Evolutionary conservation across 495 filamentous ascomycete genomes (phyloP), one percentile per base, ranked within the genome.

Genomic region (Aspergillus kassunensis): DNA sequence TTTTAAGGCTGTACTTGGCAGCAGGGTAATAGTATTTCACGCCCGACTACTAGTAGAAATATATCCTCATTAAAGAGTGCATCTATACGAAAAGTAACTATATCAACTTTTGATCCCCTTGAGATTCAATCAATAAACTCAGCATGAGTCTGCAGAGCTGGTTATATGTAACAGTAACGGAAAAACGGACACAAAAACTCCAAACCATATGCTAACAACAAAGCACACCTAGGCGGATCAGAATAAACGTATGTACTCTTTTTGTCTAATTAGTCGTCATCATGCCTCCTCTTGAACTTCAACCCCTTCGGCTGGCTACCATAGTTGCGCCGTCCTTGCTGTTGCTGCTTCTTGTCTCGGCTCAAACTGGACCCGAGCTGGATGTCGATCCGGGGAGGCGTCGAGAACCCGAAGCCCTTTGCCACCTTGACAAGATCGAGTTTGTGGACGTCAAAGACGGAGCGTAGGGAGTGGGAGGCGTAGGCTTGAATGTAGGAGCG

Each of bases 401-500:
- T 81, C 4, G 78, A 64, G 67, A 98, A 98, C 0, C 93, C 93
- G 62, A 97, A 98, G 41, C 86, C 82, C 80, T 92, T 96, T 41
- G 93, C 90, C 13, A 98, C 87, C 74, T 96, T 96, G 54, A 87
- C 80, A 29, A 97, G 77, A 68, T 98, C 93, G 8, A 98, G 79
- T 67, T 95, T 93, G 63, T 97, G 75, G 23, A 98, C 83, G 65
- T 98, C 90, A 63, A 96, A 98, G 29, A 96, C 87, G 11, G 88
- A 87, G 27, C 92, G 83, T 43, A 97, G 79, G 50, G 83, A 87
- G 69, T 98, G 93, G 23, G 86, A 90, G 15, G 92, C 90, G 55
- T 98, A 98, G 0, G 93, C 93, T 58, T 96, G 88, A 12, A 98
- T 80, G 64, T 98, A 98, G 11, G 88, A 88, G 25, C 86, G 80